Conservation (phyloP, 1,284 basidiomycete species). For the Ganoderma resinaceum region DNA sequence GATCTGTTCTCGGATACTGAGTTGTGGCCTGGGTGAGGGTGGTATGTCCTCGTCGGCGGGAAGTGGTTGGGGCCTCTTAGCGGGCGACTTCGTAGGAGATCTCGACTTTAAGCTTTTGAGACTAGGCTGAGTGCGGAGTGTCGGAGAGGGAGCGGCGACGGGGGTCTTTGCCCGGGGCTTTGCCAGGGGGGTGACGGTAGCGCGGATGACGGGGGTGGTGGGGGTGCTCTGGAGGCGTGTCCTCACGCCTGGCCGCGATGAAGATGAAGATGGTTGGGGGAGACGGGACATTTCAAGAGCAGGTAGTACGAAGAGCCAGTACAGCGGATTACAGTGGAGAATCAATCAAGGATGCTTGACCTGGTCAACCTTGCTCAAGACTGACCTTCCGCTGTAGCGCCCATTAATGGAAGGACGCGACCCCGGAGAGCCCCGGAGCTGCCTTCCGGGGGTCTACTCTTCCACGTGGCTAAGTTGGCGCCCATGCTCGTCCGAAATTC, state of each 20-base stretch:
- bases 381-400: background rate
- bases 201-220: conserved; percentile 21
- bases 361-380: background rate
- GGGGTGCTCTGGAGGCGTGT: conserved; percentile 38
- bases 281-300: conserved; percentile 54
- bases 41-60: conserved; percentile 36
- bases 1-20: conserved; percentile 77
- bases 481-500: conserved; percentile 29
- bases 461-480: conserved; percentile 25
- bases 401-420: background rate
- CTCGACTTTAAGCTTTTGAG: conserved; percentile 26
- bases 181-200: conserved; percentile 26
- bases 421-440: background rate
- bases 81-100: conserved; percentile 30
- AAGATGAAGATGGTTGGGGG: conserved; percentile 49
- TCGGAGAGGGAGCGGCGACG: conserved; percentile 22
- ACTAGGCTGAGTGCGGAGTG: conserved; percentile 31
- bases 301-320: background rate
- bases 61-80: conserved; percentile 21
- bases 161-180: conserved; percentile 29
- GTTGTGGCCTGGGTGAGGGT: conserved; percentile 41
- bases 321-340: background rate
- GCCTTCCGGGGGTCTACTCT: conserved; percentile 17
- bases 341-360: conserved; percentile 5
- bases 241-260: conserved; percentile 36